Evolutionary conservation across 345 rosid species (phyloP), one percentile per base, ranked within the genome.

Genomic region (Pseudoturritis turrita): DNA sequence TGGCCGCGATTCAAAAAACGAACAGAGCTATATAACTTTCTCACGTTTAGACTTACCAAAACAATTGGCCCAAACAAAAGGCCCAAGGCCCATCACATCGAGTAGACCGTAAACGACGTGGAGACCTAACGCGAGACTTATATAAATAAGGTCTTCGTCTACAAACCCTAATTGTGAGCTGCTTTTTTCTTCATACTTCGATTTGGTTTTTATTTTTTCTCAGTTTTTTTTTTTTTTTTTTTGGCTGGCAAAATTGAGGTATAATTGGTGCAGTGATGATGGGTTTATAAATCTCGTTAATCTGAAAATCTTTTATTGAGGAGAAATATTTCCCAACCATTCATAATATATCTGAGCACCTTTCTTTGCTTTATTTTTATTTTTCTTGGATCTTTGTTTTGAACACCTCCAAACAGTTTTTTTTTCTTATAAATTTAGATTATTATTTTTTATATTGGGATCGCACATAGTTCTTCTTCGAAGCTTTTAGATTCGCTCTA

Each of bases 231-330:
- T 29, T 3, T 33, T 22, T 61, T 37, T 9, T n/a, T 35, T 14
- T 33, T 14, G 7, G 10, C 10, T 23, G 0, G 6, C 10, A 10
- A 73, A 12, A 10, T 10, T 37, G 31, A 40, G 23, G 10, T 6
- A n/a, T 19, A 0, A 15, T n/a, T 22, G 78, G 72, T 74, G 78
- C 78, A 43, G 73, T 74, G 78, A 74, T 74, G 78, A 74, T 74
- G 78, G 78, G 78, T 67, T 10, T 74, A 67, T 59, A 53, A 74
- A 74, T 74, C 78, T 74, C 78, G 78, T 74, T 74, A 74, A 74
- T 74, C 73, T 74, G 78, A 73, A n/a, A 55, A 50, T 54, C 28
- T 22, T 25, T 25, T 47, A 51, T 0, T 74, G 78, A 74, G 49
- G 73, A 74, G 6, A 50, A 46, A 1, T 59, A 74, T 63, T 51